These are phyloP conservation scores for Botrytis sinoallii DNA, from an alignment of 2,329 filamentous ascomycete genomes.

Conservation along the genomic window DNA sequence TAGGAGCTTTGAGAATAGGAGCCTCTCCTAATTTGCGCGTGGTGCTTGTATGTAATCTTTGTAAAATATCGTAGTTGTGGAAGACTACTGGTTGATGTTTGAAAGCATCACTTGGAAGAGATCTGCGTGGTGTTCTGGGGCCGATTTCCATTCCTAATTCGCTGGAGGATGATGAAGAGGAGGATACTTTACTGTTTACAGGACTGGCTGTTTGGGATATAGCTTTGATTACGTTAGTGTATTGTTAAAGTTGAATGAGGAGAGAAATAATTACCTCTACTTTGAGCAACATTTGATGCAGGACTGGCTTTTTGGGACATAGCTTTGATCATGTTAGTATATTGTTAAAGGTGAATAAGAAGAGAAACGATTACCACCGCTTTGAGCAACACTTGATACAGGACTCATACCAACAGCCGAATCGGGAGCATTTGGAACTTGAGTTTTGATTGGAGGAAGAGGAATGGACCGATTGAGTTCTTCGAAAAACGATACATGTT, in stretches of 20 bases:
- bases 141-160: constrained; percentile 29
- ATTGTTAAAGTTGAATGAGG: neutral
- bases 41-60: constrained; percentile 36
- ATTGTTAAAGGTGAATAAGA: neutral
- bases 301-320: constrained; percentile 23
- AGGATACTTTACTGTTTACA: constrained; percentile 25
- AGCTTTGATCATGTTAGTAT: constrained; percentile 11
- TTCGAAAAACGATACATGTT: constrained; percentile 24
- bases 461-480: neutral
- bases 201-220: constrained; percentile 33
- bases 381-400: constrained; percentile 25
- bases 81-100: constrained; percentile 31
- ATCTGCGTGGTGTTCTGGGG: constrained; percentile 8
- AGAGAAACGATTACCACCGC: constrained; percentile 30
- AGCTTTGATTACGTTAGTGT: neutral
- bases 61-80: constrained; percentile 34
- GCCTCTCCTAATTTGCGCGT: constrained; percentile 38
- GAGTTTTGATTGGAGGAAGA: constrained; percentile 20
- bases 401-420: constrained; percentile 33
- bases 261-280: constrained; percentile 30
- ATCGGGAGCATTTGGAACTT: constrained; percentile 30
- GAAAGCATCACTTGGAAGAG: constrained; percentile 16
- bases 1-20: constrained; percentile 19
- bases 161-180: constrained; percentile 24
- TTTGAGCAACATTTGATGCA: constrained; percentile 25